Evolutionary conservation across 2,329 filamentous ascomycete species (phyloP), one percentile per base, ranked within the genome.

Genomic region (Exophiala xenobiotica): DNA sequence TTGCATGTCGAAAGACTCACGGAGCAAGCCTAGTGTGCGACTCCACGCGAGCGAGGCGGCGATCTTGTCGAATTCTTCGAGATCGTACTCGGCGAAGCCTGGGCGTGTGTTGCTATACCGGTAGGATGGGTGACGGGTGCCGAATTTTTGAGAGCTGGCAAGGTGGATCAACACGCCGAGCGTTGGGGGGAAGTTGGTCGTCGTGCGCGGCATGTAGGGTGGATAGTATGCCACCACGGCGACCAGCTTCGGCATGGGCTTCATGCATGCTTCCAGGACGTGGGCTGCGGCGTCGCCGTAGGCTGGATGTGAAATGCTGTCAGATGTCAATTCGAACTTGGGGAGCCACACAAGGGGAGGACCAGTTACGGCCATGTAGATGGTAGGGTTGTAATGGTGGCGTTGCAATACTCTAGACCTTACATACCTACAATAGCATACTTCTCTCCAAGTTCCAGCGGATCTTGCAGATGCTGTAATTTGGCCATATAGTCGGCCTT

Each of bases 71-170:
- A 82, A 90, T 58, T 86, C 80, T 2, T 87, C 82, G 24, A 87
- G 66, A 49, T 88, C 81, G 16, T 78, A 76, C 67, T 90, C 86
- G 0, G 87, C 87, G 56, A 91, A 90, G 0, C 87, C 87, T 0
- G 81, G 70, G 44, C 81, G 70, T 0, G 69, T 79, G 53, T 75
- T 72, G 8, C 76, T 73, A 58, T 86, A 86, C 0, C 75, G 75
- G 62, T 77, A 83, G 49, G 71, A 69, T 35, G 64, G 59, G 39
- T 53, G 51, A 8, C 57, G 50, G 3, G 58, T 62, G 49, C 47
- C 62, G 56, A 64, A 66, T 37, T 54, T 60, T 19, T 75, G 65
- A 27, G 71, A 63, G 3, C 74, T 74, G 2, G 80, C 78, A 0
- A 86, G 74, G 64, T 86, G 82, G 0, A 83, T 77, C 5, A 82